Evolutionary conservation across 73 alveolate species (phyloP), one percentile per base, ranked within the genome.

Genomic region (Paramecium octaurelia): DNA sequence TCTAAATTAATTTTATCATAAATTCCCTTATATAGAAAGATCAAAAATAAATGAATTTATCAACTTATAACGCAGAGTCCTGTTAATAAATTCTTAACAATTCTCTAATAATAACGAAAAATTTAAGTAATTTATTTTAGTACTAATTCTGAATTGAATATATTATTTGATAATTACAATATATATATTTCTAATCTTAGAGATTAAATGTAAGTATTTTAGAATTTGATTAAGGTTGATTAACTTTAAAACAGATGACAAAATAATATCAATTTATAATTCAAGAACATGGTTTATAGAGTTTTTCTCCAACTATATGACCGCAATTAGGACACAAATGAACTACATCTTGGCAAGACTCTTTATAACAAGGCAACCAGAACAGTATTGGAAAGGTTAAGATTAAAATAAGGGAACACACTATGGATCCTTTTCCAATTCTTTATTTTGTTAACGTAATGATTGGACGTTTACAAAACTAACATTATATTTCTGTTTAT

Each of bases 311-410:
- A 12, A 80, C 91, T 20, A 24, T 6, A 23, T 80, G 43, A 29
- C 73, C 50, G 31, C 91, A 80, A 24, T 44, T 42, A n/a, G 91
- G 91, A 80, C 91, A 80, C 0, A 31, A 24, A 21, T 80, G 91
- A 48, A 43, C 46, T 10, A 42, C 27, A 80, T 80, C 91, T 46
- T 80, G n/a, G 24, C 91, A 80, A 24, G 46, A 42, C 2, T 80
- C 75, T 42, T 31, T 80, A 23, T 3, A 24, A 8, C 20, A 80
- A n/a, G 91, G 91, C n/a, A 80, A 24, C 18, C 70, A 80, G n/a
- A 80, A 44, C 20, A 80, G 24, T 20, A 48, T 11, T 20, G 76
- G 48, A 80, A 42, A 44, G 29, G 57, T 23, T n/a, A 80, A 6
- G 16, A 35, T 29, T 21, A 73, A 36, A 35, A 73, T 36, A 8